A percentile compares a stretch with the other conserved stretches of the same genome.
These are phyloP conservation scores for Paecilomyces sp. DNA, from an alignment of 2,329 filamentous ascomycete species.

Conservation along the genomic window DNA sequence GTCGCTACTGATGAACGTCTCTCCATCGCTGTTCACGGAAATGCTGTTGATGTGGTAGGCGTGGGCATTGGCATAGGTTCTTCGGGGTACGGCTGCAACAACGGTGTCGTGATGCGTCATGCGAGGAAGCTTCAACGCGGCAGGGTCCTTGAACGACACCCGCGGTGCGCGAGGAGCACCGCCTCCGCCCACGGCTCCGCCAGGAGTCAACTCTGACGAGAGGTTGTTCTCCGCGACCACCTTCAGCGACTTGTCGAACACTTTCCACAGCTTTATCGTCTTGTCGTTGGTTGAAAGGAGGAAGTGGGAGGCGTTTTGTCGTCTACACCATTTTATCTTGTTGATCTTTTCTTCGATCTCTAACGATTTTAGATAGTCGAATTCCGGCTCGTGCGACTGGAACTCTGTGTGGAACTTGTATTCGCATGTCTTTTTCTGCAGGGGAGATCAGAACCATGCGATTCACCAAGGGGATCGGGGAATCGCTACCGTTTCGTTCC, in stretches of 20 bases:
- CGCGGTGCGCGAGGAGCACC: constrained; percentile 68
- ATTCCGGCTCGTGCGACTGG: constrained; percentile 98
- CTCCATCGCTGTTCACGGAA: constrained; percentile 98
- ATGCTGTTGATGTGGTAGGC: constrained; percentile 99
- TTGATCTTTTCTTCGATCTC: constrained; percentile 99
- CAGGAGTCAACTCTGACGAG: constrained; percentile 84
- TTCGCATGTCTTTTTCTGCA: constrained; percentile 98
- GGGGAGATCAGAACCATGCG: constrained; percentile 22
- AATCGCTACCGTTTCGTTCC: constrained; percentile 80
- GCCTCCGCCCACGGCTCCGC: constrained; percentile 63
- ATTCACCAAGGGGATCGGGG: background rate
- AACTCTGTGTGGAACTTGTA: constrained; percentile 99
- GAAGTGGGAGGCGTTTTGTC: constrained; percentile 97
- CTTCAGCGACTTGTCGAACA: constrained; percentile 98
- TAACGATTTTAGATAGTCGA: constrained; percentile 97
- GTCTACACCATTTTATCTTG: constrained; percentile 99
- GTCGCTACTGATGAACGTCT: constrained; percentile 98
- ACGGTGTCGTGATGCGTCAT: constrained; percentile 98
- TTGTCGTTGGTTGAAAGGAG: constrained; percentile 98
- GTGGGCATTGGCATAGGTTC: constrained; percentile 96
- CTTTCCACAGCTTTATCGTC: constrained; percentile 99
- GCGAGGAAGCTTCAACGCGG: constrained; percentile 85
- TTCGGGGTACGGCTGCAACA: constrained; percentile 87
- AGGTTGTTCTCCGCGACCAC: constrained; percentile 99
- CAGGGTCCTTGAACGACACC: constrained; percentile 68